Evolutionary conservation across 305 asterid species (phyloP).

Genomic region (Caryopteris hybrid): DNA sequence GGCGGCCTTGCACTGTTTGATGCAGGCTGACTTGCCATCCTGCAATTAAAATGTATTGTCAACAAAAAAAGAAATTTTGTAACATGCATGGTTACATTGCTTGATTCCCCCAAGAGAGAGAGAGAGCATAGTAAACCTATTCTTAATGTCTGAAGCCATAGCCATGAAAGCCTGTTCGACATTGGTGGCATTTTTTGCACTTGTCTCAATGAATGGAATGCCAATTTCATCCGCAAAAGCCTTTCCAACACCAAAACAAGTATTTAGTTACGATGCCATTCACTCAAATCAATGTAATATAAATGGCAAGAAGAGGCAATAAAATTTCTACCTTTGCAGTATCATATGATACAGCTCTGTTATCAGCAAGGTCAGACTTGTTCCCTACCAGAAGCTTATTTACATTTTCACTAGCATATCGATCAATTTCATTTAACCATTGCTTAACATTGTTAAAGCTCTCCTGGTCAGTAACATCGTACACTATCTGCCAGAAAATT

Average conservation of each 20-base stretch:
- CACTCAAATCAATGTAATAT: conserved; percentile 1
- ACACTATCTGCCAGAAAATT: conserved; percentile 52
- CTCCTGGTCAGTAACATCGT: conserved; percentile 75
- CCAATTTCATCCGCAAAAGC: conserved; percentile 83
- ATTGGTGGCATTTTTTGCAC: conserved; percentile 66
- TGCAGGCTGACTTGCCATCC: conserved; percentile 84
- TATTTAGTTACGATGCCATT: background rate
- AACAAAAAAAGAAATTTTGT: background rate
- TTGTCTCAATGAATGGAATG: conserved; percentile 74
- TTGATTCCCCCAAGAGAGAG: background rate
- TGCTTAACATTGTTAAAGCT: conserved; percentile 77
- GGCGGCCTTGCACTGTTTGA: conserved; percentile 62
- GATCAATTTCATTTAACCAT: conserved; percentile 82
- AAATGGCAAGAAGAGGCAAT: background rate
- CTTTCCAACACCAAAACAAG: conserved; percentile 30
- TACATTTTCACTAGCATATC: conserved; percentile 76
- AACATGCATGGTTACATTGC: background rate
- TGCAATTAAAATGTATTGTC: conserved; percentile 12
- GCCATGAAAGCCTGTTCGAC: conserved; percentile 90
- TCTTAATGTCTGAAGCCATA: conserved; percentile 68
- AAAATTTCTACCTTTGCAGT: conserved; percentile 59
- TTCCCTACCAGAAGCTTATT: conserved; percentile 81
- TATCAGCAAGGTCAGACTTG: conserved; percentile 62
- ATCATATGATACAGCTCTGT: conserved; percentile 67
- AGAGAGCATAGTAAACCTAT: conserved; percentile 28